Base-by-base conservation (phyloP, 2,329 filamentous ascomycete species). In the Aureobasidium sp. region DNA sequence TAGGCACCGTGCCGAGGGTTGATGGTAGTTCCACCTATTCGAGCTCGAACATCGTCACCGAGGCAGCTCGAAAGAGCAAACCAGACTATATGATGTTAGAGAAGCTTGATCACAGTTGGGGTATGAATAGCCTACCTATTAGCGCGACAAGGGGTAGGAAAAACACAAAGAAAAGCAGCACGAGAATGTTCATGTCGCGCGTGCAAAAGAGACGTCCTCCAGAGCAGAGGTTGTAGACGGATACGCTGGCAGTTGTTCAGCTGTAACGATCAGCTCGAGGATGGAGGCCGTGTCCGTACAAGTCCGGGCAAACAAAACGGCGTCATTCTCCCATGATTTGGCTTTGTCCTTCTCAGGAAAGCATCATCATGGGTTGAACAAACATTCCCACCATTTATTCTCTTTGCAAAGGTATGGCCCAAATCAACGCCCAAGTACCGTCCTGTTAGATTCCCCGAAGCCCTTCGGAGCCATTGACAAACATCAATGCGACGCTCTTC, bases 11-110 rank as follows among this genome's bases (percentile, higher is more conserved):
- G 66, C 37, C 75, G 73, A 53, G 76, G 72, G 59, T 76, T 76
- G 45, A 76, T 68, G 25, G 74, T 76, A 58, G 75, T 75, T 58
- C 79, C 76, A 50, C 68, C 71, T 47, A 72, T 62, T 50, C 72
- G 64, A 44, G 78, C 76, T 53, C 80, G 79, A 65, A 84, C 76
- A 37, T 76, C 73, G 65, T 81, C 78, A 29, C 82, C 82, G 45
- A 84, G 72, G 65, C 80, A 84, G 9, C 80, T 82, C 3, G 81
- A 83, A 41, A 83, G 70, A 42, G 77, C 79, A 48, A 84, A 77
- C 67, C 79, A 82, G 42, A 71, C 81, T 74, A 63, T 25, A 11
- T 21, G 25, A 51, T 25, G 27, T 61, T 27, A 61, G 30, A 9
- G 21, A 48, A 41, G 34, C 16, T 41, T 34, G 25, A 36, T 44